Evolutionary conservation across 495 filamentous ascomycete genomes (phyloP).

Genomic region (Staphylotrichum longicolle): DNA sequence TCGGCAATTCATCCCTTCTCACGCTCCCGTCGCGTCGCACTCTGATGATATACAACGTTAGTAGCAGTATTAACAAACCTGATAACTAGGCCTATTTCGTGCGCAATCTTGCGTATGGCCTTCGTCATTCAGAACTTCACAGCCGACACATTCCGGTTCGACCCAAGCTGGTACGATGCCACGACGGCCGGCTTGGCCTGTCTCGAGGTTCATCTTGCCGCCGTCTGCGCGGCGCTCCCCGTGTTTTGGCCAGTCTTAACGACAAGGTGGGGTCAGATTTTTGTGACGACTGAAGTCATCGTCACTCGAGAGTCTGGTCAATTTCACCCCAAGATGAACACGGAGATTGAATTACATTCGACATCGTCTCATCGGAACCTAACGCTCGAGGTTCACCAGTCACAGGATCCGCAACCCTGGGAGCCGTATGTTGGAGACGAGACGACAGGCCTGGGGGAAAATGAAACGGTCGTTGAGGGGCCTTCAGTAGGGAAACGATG

Average conservation of each 20-base stretch:
- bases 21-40: slow-evolving; percentile 27
- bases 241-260: slow-evolving; percentile 33
- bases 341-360: not conserved
- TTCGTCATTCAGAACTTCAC: not conserved
- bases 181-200: slow-evolving; percentile 28
- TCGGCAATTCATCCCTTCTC: slow-evolving; percentile 21
- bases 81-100: slow-evolving; percentile 18
- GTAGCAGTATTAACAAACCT: not conserved
- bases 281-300: slow-evolving; percentile 34
- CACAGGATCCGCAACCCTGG: slow-evolving; percentile 11
- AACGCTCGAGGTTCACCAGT: not conserved
- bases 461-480: slow-evolving; percentile 13
- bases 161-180: slow-evolving; percentile 34
- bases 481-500: not conserved
- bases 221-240: slow-evolving; percentile 34
- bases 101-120: slow-evolving; percentile 9
- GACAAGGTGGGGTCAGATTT: slow-evolving; percentile 28
- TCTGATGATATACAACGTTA: slow-evolving; percentile 15
- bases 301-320: slow-evolving; percentile 27
- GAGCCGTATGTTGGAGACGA: slow-evolving; percentile 22
- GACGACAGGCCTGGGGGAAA: slow-evolving; percentile 19
- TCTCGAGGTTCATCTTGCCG: slow-evolving; percentile 32
- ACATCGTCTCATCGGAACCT: not conserved
- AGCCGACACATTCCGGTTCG: slow-evolving; percentile 10
- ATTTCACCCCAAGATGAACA: not conserved